phyloP scores from a whole-genome alignment of 768 basidiomycete species.

The Calocera cornea region DNA sequence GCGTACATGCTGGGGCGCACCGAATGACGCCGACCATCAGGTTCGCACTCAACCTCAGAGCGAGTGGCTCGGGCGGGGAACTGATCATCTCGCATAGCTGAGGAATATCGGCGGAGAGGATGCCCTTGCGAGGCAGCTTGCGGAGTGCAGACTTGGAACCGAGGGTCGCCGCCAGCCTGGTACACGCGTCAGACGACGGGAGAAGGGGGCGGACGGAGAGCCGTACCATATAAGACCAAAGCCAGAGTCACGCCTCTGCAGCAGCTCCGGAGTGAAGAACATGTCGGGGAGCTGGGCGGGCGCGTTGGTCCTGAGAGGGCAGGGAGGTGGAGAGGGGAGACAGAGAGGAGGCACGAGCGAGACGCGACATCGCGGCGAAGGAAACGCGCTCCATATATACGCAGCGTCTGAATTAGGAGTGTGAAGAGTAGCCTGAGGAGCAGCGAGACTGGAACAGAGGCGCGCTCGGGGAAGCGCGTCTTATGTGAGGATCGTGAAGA shows the following conservation, averaged over 20 bases:
- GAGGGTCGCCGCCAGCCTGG: constrained; percentile 80
- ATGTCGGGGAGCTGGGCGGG: constrained; percentile 27
- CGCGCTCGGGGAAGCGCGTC: not conserved
- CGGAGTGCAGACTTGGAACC: constrained; percentile 79
- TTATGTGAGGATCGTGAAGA: not conserved
- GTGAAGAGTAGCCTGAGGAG: not conserved
- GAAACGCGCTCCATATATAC: not conserved
- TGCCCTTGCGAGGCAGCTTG: constrained; percentile 67
- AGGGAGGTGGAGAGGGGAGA: not conserved
- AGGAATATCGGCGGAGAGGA: constrained; percentile 71
- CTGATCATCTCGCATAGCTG: constrained; percentile 70
- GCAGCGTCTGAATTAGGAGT: not conserved
- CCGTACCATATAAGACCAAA: constrained; percentile 74
- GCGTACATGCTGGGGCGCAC: constrained; percentile 31
- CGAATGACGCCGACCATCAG: constrained; percentile 80
- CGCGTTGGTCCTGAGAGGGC: not conserved
- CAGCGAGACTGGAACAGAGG: not conserved
- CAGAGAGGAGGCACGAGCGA: not conserved
- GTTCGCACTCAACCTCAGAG: constrained; percentile 74
- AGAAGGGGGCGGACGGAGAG: not conserved
- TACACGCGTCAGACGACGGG: constrained; percentile 3
- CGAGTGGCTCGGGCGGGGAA: constrained; percentile 73
- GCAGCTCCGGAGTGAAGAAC: constrained; percentile 78
- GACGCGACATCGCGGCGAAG: not conserved
- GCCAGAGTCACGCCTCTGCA: constrained; percentile 71